phyloP scores from a whole-genome alignment of 768 basidiomycete genomes.

The Favolaschia claudopus region DNA sequence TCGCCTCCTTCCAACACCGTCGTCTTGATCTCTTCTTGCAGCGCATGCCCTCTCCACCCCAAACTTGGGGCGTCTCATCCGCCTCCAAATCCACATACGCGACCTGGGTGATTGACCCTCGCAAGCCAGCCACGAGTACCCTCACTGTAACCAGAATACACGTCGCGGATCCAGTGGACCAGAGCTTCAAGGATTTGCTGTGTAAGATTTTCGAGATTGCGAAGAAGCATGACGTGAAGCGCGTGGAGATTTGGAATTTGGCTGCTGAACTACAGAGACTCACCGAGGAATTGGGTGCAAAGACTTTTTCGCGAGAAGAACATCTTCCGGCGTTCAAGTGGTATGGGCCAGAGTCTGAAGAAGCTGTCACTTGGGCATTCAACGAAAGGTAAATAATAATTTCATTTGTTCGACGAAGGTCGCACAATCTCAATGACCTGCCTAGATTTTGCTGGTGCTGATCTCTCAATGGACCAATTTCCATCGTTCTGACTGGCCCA shows the following conservation, averaged over 20 bases:
- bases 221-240: slow-evolving; percentile 39
- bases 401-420: neutral
- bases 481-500: neutral
- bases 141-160: slow-evolving; percentile 56
- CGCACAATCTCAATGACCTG: neutral
- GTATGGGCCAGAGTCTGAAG: slow-evolving; percentile 50
- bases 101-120: slow-evolving; percentile 53
- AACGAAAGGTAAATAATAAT: slow-evolving; percentile 55
- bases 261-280: slow-evolving; percentile 38
- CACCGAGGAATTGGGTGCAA: slow-evolving; percentile 40
- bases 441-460: slow-evolving; percentile 52
- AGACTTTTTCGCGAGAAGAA: slow-evolving; percentile 41
- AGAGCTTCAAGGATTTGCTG: slow-evolving; percentile 45
- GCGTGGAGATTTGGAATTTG: slow-evolving; percentile 58
- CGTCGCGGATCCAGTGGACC: slow-evolving; percentile 27
- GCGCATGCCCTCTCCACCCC: slow-evolving; percentile 20
- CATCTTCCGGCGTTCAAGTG: slow-evolving; percentile 56
- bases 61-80: slow-evolving; percentile 41
- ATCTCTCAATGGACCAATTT: neutral
- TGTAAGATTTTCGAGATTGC: slow-evolving; percentile 44
- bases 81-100: slow-evolving; percentile 37
- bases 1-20: slow-evolving; percentile 52
- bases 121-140: slow-evolving; percentile 37
- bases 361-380: slow-evolving; percentile 50
- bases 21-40: slow-evolving; percentile 37